Evolutionary conservation across 805 yeast genomes (phyloP).

Genomic region (Cyberlindnera euphorbiae): DNA sequence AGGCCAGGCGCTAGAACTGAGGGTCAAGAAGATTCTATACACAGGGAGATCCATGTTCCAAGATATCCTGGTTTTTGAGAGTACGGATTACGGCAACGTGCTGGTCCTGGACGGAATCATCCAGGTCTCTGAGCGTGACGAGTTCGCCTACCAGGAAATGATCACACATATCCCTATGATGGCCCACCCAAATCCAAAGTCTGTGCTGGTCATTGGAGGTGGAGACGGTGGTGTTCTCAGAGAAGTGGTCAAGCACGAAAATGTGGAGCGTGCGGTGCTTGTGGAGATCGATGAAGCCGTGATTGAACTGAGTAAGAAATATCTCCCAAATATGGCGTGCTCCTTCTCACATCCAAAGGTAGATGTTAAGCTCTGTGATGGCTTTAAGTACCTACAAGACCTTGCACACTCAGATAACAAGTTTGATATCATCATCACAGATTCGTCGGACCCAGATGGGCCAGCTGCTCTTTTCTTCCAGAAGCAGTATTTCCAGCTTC

Average conservation of each 20-base stretch:
- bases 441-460: conserved; percentile 92
- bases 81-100: conserved; percentile 78
- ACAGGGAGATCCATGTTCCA: conserved; percentile 68
- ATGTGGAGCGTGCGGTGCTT: conserved; percentile 60
- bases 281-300: conserved; percentile 91
- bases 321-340: conserved; percentile 71
- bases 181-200: conserved; percentile 70
- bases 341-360: conserved; percentile 62
- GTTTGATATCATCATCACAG: conserved; percentile 84
- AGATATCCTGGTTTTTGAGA: conserved; percentile 69
- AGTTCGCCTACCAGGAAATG: conserved; percentile 91
- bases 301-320: conserved; percentile 63
- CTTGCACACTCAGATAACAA: conserved; percentile 34
- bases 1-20: conserved; percentile 75
- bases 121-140: conserved; percentile 90
- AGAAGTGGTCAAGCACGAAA: conserved; percentile 74
- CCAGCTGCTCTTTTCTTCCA: conserved; percentile 92
- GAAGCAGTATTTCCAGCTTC: conserved; percentile 64
- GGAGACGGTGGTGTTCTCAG: conserved; percentile 95
- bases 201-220: conserved; percentile 86
- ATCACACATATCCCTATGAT: conserved; percentile 79
- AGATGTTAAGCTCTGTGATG: conserved; percentile 68
- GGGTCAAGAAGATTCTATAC: conserved; percentile 60
- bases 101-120: conserved; percentile 84
- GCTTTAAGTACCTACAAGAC: conserved; percentile 67